phyloP scores from a whole-genome alignment of 495 filamentous ascomycete genomes.

The Penicillium coffeae region DNA sequence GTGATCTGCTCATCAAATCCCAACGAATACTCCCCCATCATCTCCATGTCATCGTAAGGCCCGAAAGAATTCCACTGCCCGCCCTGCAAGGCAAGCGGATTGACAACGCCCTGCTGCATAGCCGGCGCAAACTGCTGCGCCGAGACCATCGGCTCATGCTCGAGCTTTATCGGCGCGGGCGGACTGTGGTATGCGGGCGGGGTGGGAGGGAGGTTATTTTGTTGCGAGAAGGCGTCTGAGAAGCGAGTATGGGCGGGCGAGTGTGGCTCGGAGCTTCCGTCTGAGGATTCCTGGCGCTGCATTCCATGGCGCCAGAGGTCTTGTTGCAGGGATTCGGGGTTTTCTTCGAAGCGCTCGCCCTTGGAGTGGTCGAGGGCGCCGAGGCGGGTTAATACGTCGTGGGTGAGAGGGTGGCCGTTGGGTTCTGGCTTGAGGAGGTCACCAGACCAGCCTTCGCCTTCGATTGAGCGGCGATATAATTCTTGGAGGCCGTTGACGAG shows the following conservation, averaged over 20 bases:
- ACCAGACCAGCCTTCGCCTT: conserved; percentile 54
- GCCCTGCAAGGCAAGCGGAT: conserved; percentile 36
- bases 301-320: conserved; percentile 49
- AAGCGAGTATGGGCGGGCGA: conserved; percentile 37
- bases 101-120: conserved; percentile 39
- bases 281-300: conserved; percentile 51
- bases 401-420: conserved; percentile 60
- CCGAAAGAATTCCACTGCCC: conserved; percentile 29
- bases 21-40: too few relatives aligned
- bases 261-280: conserved; percentile 50
- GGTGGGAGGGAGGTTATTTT: conserved; percentile 30
- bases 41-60: conserved; percentile 41
- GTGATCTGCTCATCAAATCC: conserved; percentile 35
- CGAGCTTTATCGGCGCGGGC: conserved; percentile 24
- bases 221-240: conserved; percentile 32
- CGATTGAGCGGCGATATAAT: conserved; percentile 50
- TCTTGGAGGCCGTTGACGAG: conserved; percentile 60
- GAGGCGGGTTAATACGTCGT: conserved; percentile 60
- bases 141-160: conserved; percentile 24
- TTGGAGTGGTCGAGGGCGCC: conserved; percentile 50
- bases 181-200: conserved; percentile 32
- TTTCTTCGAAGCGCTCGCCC: conserved; percentile 57
- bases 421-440: conserved; percentile 46
- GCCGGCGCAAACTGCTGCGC: conserved; percentile 21
- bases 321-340: conserved; percentile 51